Evolutionary conservation across 129 eudicot genomes (phyloP), one percentile per base, ranked within the genome.

Genomic region (Escallonia rubra): DNA sequence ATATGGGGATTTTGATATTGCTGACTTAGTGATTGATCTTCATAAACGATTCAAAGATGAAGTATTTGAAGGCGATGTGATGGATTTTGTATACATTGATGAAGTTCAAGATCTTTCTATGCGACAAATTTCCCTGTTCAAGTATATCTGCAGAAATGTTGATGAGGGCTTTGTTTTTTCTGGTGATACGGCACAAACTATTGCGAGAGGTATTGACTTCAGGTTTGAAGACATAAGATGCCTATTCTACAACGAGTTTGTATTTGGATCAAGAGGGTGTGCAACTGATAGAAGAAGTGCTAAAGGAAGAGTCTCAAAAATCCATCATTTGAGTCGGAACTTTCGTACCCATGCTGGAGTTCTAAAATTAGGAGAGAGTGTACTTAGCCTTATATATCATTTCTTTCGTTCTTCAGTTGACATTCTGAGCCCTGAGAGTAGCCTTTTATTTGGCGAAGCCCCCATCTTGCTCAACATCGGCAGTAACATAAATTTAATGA

Each of bases 151-250:
- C 67, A 64, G 63, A 56, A 90, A 90, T 85, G 89, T 87, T 41
- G 81, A 85, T 0, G 91, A 90, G 66, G 97, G 97, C 6, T 90
- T 82, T 76, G 86, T 81, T 13, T 87, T 90, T 72, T 72, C 86
- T 5, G 95, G 97, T 10, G 97, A 90, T 72, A 90, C 95, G 3
- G 97, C 97, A 0, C 97, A 90, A 38, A 85, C 90, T 1, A 90
- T 90, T 44, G 95, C 97, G 45, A 85, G 91, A 70, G 97, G 97
- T 7, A 72, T 90, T 49, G 95, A 83, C 13, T 90, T 90, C 49
- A 63, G 97, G 57, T 90, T 90, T 60, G 87, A 90, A 66, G 97
- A 87, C 48, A 83, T 90, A 64, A 55, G 87, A 53, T 63, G 66
- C 2, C 15, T 90, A 66, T 90, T 87, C 74, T 90, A 68, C 63